A percentile compares a stretch with the other conserved stretches of the same genome.
These are phyloP conservation scores for Emmonsiellopsis sp. DNA, from an alignment of 2,329 filamentous ascomycete genomes.

Conservation along the genomic window DNA sequence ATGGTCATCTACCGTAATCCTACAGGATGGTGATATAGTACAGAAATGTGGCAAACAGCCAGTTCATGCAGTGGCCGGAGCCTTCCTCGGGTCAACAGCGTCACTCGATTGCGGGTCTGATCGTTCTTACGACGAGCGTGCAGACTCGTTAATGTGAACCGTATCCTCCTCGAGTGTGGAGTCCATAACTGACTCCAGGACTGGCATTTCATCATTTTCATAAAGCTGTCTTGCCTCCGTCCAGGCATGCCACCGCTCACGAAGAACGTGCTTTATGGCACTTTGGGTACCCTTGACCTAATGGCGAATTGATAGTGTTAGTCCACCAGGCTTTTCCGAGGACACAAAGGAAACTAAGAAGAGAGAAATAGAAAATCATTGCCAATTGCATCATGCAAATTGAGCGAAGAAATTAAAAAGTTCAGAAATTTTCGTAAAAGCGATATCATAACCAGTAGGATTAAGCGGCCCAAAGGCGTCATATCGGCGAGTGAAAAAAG, in stretches of 20 bases:
- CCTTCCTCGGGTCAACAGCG: neutral
- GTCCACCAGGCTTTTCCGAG: neutral
- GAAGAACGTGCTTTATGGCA: constrained; percentile 73
- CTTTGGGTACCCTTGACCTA: constrained; percentile 71
- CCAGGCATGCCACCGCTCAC: constrained; percentile 84
- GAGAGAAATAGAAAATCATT: neutral
- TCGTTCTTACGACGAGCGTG: neutral
- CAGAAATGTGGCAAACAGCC: neutral
- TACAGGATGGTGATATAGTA: neutral
- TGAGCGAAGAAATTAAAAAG: neutral
- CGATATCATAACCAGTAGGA: constrained; percentile 15
- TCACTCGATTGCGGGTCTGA: neutral
- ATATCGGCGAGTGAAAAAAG: constrained; percentile 24
- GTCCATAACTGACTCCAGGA: constrained; percentile 6
- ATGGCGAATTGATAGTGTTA: constrained; percentile 1
- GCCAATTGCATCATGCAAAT: constrained; percentile 1
- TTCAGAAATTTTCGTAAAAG: constrained; percentile 14
- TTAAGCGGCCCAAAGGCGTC: constrained; percentile 20
- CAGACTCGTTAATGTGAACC: too few species aligned
- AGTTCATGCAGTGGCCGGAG: neutral
- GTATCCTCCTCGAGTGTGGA: constrained; percentile 3
- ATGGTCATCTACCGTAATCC: neutral
- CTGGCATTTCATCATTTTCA: constrained; percentile 17
- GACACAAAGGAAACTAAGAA: neutral
- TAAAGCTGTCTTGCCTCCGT: constrained; percentile 31